phyloP scores from a whole-genome alignment of 2,329 filamentous ascomycete species.

The Arthroderma uncinatum region DNA sequence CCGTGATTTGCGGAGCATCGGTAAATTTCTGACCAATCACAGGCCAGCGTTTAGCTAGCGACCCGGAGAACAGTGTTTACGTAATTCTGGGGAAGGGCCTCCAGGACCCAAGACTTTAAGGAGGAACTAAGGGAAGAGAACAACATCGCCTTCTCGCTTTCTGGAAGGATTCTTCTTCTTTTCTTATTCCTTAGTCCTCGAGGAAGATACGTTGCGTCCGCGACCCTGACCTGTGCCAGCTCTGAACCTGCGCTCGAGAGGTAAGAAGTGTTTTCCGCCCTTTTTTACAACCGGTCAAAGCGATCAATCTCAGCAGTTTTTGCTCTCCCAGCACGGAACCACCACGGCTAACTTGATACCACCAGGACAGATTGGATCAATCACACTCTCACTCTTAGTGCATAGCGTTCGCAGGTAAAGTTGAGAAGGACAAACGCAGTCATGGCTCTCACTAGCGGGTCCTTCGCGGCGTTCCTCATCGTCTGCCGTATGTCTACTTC shows the following conservation, averaged over 20 bases:
- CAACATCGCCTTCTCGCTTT: conserved; percentile 1
- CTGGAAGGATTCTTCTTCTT: neutral
- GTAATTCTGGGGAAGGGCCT: neutral
- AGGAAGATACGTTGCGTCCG: neutral
- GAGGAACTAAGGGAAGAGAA: neutral
- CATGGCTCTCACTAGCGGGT: conserved; percentile 39
- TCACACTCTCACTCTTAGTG: no score
- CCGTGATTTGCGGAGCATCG: no score
- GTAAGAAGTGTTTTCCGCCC: neutral
- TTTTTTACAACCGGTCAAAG: neutral
- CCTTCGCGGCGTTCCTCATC: conserved; percentile 95
- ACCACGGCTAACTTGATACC: neutral
- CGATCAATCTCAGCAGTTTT: neutral
- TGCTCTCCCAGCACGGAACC: neutral
- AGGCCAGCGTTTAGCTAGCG: no score
- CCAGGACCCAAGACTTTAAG: neutral
- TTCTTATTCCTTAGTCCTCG: neutral
- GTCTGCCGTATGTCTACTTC: conserved; percentile 63
- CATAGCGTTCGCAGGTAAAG: no score
- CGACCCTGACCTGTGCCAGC: neutral
- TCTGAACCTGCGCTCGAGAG: neutral
- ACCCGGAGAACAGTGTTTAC: neutral
- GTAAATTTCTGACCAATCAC: no score
- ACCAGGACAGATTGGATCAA: neutral
- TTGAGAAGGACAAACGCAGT: neutral